Evolutionary conservation across 2,329 filamentous ascomycete species (phyloP).

Genomic region (Talaromyces sp.): DNA sequence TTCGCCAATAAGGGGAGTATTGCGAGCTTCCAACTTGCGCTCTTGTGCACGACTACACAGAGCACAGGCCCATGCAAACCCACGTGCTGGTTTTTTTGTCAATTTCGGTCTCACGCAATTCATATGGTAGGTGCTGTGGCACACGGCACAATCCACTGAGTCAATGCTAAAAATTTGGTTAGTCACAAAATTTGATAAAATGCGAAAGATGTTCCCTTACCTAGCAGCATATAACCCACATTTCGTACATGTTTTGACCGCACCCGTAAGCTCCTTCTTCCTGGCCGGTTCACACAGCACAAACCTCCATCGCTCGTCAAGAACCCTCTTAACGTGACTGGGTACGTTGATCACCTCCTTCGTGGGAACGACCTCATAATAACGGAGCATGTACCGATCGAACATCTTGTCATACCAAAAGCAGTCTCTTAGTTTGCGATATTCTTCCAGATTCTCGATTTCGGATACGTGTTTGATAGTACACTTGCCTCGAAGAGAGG

Average conservation of each 20-base stretch:
- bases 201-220: slow-evolving; percentile 47
- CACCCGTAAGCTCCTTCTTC: slow-evolving; percentile 91
- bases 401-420: slow-evolving; percentile 99
- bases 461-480: slow-evolving; percentile 83
- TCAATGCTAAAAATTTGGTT: slow-evolving; percentile 59
- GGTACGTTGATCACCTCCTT: slow-evolving; percentile 93
- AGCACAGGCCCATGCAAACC: slow-evolving; percentile 96
- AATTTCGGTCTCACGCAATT: slow-evolving; percentile 89
- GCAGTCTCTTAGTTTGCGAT: slow-evolving; percentile 75
- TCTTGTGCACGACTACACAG: slow-evolving; percentile 96
- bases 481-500: slow-evolving; percentile 89
- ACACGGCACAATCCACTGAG: slow-evolving; percentile 95
- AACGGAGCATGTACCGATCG: slow-evolving; percentile 95
- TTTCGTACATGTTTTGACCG: slow-evolving; percentile 91
- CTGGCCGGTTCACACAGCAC: slow-evolving; percentile 90
- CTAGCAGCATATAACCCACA: slow-evolving; percentile 87
- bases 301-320: slow-evolving; percentile 95
- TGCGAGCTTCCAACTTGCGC: slow-evolving; percentile 80
- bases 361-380: slow-evolving; percentile 94
- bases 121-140: slow-evolving; percentile 95
- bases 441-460: slow-evolving; percentile 74
- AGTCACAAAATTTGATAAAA: neutral
- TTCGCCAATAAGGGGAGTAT: slow-evolving; percentile 67
- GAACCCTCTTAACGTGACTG: slow-evolving; percentile 85
- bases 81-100: slow-evolving; percentile 91